Evolutionary conservation across 768 basidiomycete species (phyloP).

Genomic region (Sarcodon sp.): DNA sequence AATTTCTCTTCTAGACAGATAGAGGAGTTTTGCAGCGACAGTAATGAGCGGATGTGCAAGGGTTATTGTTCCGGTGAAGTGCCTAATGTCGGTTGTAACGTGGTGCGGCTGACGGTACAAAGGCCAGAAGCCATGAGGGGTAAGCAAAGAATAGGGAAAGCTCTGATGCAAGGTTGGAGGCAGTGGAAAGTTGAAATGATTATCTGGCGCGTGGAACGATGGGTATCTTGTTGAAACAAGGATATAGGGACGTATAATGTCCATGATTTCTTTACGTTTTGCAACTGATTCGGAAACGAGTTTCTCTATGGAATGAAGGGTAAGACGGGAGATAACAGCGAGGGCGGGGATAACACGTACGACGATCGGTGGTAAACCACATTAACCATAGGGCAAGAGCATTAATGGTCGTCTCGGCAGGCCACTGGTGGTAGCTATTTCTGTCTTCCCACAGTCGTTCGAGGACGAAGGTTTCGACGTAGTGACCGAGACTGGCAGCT

Average conservation of each 20-base stretch:
- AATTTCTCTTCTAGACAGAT: slow-evolving; percentile 43
- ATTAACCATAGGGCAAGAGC: slow-evolving; percentile 48
- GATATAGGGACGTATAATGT: slow-evolving; percentile 29
- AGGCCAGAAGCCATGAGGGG: slow-evolving; percentile 34
- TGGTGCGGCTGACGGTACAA: slow-evolving; percentile 21
- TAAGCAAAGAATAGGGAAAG: slow-evolving; percentile 17
- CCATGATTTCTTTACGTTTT: slow-evolving; percentile 16
- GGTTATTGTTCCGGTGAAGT: slow-evolving; percentile 10
- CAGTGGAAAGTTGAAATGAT: slow-evolving; percentile 46
- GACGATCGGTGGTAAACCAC: slow-evolving; percentile 44
- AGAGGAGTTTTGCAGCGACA: slow-evolving; percentile 49
- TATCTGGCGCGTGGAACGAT: slow-evolving; percentile 44
- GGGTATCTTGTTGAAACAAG: slow-evolving; percentile 35
- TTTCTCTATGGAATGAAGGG: slow-evolving; percentile 8
- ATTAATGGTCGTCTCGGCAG: slow-evolving; percentile 32
- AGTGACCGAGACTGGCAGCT: slow-evolving; percentile 34
- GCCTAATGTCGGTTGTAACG: slow-evolving; percentile 7
- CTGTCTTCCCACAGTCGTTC: slow-evolving; percentile 30
- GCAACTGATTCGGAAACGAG: slow-evolving; percentile 15
- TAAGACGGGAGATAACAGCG: neutral
- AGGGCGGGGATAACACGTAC: slow-evolving; percentile 18
- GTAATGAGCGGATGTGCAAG: slow-evolving; percentile 32
- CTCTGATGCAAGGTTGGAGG: slow-evolving; percentile 8
- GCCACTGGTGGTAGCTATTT: slow-evolving; percentile 36
- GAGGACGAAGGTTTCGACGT: slow-evolving; percentile 31